Evolutionary conservation across 106 monocot genomes (phyloP), one percentile per base, ranked within the genome.

Genomic region (Apostasia shenzhenica): DNA sequence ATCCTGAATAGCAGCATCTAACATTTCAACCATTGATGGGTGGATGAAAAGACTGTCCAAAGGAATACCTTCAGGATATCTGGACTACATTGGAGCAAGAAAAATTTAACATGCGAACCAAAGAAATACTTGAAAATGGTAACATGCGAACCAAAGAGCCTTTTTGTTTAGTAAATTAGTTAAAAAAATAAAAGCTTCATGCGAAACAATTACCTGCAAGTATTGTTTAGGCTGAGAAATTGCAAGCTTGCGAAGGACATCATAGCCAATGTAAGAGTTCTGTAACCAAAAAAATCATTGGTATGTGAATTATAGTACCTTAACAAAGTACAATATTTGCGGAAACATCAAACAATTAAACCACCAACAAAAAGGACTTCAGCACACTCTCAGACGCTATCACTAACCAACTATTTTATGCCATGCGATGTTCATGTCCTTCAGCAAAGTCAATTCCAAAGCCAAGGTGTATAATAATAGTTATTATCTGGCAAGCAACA

Each of bases 211-310:
- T 88, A 95, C 95, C 91, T 95, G 88, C 76, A 95, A 81, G 67
- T 89, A 95, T 72, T 95, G 95, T 76, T 86, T 95, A 10, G 95
- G 91, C 70, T 95, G 95, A 68, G 89, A 84, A 72, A 95, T 91
- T 48, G 86, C 81, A 76, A 95, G 91, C 73, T 92, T 95, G 70
- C 75, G 79, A 68, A 92, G 83, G 40, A 87, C 84, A 45, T 84
- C 93, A 68, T 93, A 93, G 54, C 77, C 80, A 63, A 95, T 92
- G 56, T 92, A 95, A 50, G 95, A 95, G 79, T 95, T 95, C 95
- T 95, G 86, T 13, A 65, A 64, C 56, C 6, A 8, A 73, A 65
- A 80, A 14, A 39, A 41, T 61, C 49, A 4, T 57, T 53, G 41
- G 65, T 49, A 38, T 51, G 26, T 26, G 26, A 26, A 26, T 26